A percentile compares a stretch with the other conserved stretches of the same genome.
These are phyloP conservation scores for Aspergillus kassunensis DNA, from an alignment of 495 filamentous ascomycete genomes.

Conservation along the genomic window DNA sequence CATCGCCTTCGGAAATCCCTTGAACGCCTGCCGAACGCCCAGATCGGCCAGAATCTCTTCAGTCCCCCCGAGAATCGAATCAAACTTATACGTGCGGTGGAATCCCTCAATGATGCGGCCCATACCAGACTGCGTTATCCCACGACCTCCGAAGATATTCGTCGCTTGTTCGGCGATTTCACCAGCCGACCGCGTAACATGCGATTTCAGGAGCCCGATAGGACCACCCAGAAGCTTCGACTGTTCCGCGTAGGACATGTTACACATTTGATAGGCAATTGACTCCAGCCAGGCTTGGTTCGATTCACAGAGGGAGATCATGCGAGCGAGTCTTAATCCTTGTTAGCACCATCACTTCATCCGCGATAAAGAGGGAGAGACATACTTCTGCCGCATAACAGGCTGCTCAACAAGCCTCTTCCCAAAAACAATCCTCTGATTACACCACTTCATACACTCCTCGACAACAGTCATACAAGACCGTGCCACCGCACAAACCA, in stretches of 20 bases:
- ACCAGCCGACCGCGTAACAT: constrained; percentile 68
- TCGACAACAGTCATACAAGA: constrained; percentile 67
- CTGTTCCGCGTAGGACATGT: constrained; percentile 78
- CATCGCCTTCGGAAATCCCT: constrained; percentile 78
- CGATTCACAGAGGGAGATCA: constrained; percentile 78
- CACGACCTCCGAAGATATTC: constrained; percentile 84
- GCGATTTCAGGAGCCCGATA: constrained; percentile 79
- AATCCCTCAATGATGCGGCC: constrained; percentile 77
- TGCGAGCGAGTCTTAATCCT: constrained; percentile 77
- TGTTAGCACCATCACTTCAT: no score
- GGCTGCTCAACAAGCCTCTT: constrained; percentile 81
- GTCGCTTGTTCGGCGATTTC: constrained; percentile 79
- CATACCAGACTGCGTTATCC: constrained; percentile 79
- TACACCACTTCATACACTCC: constrained; percentile 85
- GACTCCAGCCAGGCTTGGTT: constrained; percentile 84
- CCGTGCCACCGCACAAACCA: constrained; percentile 61
- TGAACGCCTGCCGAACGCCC: constrained; percentile 78
- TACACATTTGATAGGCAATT: constrained; percentile 82
- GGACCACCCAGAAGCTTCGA: constrained; percentile 72
- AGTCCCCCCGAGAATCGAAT: constrained; percentile 79
- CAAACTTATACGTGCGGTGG: constrained; percentile 82
- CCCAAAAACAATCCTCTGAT: constrained; percentile 82
- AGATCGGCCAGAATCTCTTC: constrained; percentile 83
- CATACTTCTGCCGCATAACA: constrained; percentile 75
- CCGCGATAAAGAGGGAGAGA: no score